Evolutionary conservation across 148 eudicot species (phyloP).

Genomic region (Spergularia bocconei): DNA sequence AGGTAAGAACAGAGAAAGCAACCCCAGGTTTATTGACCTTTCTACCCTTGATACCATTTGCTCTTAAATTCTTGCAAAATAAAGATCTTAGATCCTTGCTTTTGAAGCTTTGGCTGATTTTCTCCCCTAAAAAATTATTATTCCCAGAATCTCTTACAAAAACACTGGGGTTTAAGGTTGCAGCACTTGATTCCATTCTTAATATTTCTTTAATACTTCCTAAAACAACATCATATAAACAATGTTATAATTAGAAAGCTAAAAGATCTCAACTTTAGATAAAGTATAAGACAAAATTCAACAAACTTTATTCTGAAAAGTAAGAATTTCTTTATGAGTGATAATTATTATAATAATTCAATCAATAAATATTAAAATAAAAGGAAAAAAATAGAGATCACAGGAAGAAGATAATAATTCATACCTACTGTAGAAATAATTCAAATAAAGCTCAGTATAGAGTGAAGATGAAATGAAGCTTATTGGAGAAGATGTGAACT

Average conservation of each 20-base stretch:
- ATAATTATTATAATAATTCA: background rate
- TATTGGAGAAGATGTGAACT: too few relatives aligned
- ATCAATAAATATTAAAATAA: background rate
- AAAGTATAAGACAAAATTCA: background rate
- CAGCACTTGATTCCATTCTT: constrained; percentile 27
- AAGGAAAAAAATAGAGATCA: background rate
- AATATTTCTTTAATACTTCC: background rate
- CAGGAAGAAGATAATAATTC: background rate
- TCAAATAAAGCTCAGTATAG: background rate
- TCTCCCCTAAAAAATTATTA: constrained; percentile 32
- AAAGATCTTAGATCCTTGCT: constrained; percentile 28
- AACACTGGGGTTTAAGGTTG: constrained; percentile 15
- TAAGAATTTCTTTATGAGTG: background rate
- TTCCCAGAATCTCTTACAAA: constrained; percentile 15
- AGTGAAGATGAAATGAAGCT: too few relatives aligned
- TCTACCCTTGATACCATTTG: constrained; percentile 8
- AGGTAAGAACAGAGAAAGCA: constrained; percentile 42
- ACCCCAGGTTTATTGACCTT: constrained; percentile 31
- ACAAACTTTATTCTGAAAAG: constrained; percentile 15
- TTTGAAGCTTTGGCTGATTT: constrained; percentile 28
- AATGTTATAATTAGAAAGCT: constrained; percentile 15
- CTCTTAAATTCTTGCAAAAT: constrained; percentile 23
- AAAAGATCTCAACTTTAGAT: constrained; percentile 18
- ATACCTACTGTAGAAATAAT: background rate
- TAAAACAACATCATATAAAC: background rate